Base-by-base conservation (phyloP, 805 yeast genomes). In the Lachancea fermentati region DNA sequence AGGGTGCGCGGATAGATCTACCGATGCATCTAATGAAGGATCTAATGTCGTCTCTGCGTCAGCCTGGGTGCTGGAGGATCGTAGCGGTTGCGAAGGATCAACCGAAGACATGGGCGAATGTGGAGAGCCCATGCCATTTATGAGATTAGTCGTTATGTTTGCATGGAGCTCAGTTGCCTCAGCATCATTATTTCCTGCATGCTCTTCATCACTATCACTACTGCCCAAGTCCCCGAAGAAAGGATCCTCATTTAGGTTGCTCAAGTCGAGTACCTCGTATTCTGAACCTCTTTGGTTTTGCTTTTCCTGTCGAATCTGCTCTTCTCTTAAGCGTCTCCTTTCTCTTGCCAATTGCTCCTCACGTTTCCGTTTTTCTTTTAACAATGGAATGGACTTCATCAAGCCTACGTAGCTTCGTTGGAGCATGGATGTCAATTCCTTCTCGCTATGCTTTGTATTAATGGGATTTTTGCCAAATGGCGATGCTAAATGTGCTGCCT, bases 261-360 rank as follows among this genome's bases (percentile, higher is more conserved):
- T 58, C 32, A 54, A 42, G 37, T 55, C 48, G 9, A 47, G 41
- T 48, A 57, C 52, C 37, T 54, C 60, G 30, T 44, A 40, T 14
- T 47, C 54, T 41, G 51, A 58, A 40, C 41, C 46, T 36, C 47
- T 59, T 49, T 58, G 66, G 37, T 45, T 47, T 28, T 48, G 54
- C 22, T 58, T 52, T 32, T 52, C 51, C 30, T 47, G 49, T 22
- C 46, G 42, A 40, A 60, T 65, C 44, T 55, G 50, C 43, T 57
- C 63, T 39, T 62, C 63, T 26, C 69, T 65, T 1, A 44, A 40
- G 22, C 52, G 52, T 44, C 59, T 60, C 37, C 58, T 63, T 43
- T 46, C 48, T 34, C 65, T 69, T 47, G 63, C 62, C 41, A 54
- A 48, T 45, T 43, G 42, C 43, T 58, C 37, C 42, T 49, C 56